Evolutionary conservation across 2,329 filamentous ascomycete genomes (phyloP).

Genomic region (Arthrinium phaeospermum): DNA sequence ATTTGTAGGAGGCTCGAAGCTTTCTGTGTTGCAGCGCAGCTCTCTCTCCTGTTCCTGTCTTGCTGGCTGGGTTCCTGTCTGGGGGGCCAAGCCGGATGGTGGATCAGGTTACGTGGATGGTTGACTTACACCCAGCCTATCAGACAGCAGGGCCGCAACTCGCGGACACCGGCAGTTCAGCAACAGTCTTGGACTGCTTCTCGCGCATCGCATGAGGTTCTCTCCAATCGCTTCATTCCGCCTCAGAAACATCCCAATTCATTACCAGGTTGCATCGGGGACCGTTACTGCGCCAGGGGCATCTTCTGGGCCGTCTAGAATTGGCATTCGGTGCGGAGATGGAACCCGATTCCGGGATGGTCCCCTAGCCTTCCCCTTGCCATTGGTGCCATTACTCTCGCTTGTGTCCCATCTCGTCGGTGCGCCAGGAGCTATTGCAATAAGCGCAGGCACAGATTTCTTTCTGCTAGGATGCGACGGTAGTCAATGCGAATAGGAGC

Average conservation of each 20-base stretch:
- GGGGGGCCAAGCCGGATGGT: background rate
- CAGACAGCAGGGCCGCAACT: background rate
- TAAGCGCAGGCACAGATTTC: background rate
- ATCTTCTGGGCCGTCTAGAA: background rate
- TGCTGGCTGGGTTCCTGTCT: background rate
- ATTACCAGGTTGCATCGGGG: slow-evolving; percentile 11
- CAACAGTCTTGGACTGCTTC: background rate
- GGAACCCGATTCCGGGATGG: background rate
- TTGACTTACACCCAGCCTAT: background rate
- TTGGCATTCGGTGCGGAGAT: slow-evolving; percentile 14
- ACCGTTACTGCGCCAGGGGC: background rate
- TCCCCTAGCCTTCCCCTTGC: slow-evolving; percentile 1
- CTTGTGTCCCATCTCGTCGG: background rate
- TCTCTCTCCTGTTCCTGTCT: slow-evolving; percentile 9
- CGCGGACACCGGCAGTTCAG: slow-evolving; percentile 12
- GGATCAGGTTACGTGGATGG: slow-evolving; percentile 12
- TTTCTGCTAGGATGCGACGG: background rate
- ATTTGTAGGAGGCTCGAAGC: background rate
- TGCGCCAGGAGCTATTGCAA: slow-evolving; percentile 4
- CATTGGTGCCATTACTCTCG: slow-evolving; percentile 1
- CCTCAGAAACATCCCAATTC: background rate
- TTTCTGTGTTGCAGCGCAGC: background rate
- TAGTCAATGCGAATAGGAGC: slow-evolving; percentile 2
- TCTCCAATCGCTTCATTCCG: background rate
- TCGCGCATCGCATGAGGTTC: background rate